Evolutionary conservation across 306 rosid species (phyloP), one percentile per base, ranked within the genome.

Genomic region (Cucurbita moschata): DNA sequence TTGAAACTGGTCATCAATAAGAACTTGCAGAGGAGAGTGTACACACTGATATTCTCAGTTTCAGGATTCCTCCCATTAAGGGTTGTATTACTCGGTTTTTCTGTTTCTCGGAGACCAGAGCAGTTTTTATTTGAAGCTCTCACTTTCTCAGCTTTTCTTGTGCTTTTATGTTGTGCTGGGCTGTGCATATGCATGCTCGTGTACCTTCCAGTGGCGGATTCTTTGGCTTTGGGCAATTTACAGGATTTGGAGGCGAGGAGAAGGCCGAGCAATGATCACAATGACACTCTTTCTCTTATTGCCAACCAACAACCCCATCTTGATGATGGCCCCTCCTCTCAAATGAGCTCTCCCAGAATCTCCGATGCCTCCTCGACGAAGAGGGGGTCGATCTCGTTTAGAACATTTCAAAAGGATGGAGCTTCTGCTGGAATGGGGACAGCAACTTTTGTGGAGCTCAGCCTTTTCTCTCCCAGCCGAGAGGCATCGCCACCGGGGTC

Each of bases 1-100:
- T 86, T 94, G 86, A 90, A 89, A 83, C 80, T 85, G 90, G 98
- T 94, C 73, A 94, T 94, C 80, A 94, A 94, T 77, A 90, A 84
- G 92, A 93, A 91, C 76, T 78, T 94, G 90, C 98, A 94, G 86
- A 94, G 85, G 84, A 88, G 98, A 86, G 95, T 94, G 54, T 94
- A 90, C 82, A 82, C 88, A 77, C 81, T 94, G 79, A 87, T 94
- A 73, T 75, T 94, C 76, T 85, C 96, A 14, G 98, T 94, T 85
- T 86, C 92, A 26, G 79, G 95, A 81, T 86, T 90, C 83, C 92
- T 94, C 82, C 98, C 97, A 12, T 85, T 94, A 59, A 85, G 98
- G 87, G 97, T 94, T 83, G 40, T 89, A 76, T 89, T 94, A 66
- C 98, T 94, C 81, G 96, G 98, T 81, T 86, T 94, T 86, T 88